Percentiles rank a stretch among this genome's conserved stretches.
Conservation (phyloP, 306 rosid species). For the Crotalaria pallida region DNA sequence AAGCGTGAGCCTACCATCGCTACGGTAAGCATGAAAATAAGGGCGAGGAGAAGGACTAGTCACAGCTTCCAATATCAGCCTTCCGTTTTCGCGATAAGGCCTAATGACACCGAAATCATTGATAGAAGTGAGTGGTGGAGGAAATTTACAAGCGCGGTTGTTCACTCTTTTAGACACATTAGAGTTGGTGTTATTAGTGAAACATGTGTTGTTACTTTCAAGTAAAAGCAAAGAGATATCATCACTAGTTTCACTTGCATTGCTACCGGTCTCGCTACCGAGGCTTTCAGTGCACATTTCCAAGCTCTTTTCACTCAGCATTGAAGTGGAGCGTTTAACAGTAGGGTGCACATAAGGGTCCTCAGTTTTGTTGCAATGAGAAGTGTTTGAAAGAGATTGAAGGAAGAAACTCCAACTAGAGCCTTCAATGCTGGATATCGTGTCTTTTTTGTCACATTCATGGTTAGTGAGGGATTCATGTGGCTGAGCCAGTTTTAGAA, state of each 20-base stretch:
- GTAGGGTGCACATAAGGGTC: conserved; percentile 54
- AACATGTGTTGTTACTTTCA: not conserved
- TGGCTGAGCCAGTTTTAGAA: conserved; percentile 47
- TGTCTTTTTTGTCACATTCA: conserved; percentile 9
- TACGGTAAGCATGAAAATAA: conserved; percentile 57
- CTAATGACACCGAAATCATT: conserved; percentile 44
- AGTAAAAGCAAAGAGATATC: conserved; percentile 26
- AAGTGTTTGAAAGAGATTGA: conserved; percentile 26
- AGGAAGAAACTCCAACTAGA: conserved; percentile 54
- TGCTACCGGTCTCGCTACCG: conserved; percentile 75
- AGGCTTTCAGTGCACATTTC: conserved; percentile 91
- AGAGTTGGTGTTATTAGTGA: not conserved
- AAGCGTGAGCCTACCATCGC: conserved; percentile 64
- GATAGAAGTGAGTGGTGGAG: conserved; percentile 73
- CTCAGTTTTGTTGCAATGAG: conserved; percentile 9
- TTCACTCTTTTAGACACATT: conserved; percentile 10
- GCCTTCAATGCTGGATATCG: not conserved
- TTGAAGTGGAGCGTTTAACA: conserved; percentile 41
- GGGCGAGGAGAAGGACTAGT: conserved; percentile 24
- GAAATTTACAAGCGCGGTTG: conserved; percentile 34
- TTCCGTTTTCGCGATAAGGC: conserved; percentile 71
- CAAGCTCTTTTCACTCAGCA: conserved; percentile 59
- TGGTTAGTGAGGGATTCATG: not conserved
- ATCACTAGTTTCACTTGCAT: conserved; percentile 25
- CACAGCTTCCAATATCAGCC: conserved; percentile 60